These are phyloP conservation scores for Triticum dicoccoides DNA, from an alignment of 176 grass and related monocot genomes.

Conservation along the genomic window DNA sequence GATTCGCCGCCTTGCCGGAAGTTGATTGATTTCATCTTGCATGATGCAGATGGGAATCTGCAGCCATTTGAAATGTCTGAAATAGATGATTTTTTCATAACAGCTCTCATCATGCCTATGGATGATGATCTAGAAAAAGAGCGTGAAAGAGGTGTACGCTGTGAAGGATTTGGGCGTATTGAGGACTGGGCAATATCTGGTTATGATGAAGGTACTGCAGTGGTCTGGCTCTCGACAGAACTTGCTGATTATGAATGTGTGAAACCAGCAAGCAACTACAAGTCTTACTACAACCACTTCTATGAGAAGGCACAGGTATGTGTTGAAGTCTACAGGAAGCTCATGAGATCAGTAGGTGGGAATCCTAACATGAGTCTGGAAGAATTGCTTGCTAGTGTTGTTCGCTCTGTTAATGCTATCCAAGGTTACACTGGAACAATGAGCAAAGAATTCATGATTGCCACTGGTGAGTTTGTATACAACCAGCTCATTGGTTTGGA, in stretches of 20 bases:
- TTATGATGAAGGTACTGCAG: constrained; percentile 91
- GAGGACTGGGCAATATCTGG: constrained; percentile 95
- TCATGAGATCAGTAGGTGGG: constrained; percentile 71
- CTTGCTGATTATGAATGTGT: constrained; percentile 96
- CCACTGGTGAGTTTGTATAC: constrained; percentile 84
- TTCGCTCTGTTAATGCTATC: constrained; percentile 75
- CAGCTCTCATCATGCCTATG: constrained; percentile 85
- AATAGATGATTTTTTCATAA: constrained; percentile 92
- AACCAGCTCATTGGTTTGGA: constrained; percentile 90
- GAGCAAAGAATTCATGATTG: constrained; percentile 88
- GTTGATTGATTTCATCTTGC: constrained; percentile 84
- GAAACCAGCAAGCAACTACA: constrained; percentile 85
- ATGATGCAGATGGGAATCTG: constrained; percentile 80
- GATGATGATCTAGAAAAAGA: constrained; percentile 90
- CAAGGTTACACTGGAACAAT: constrained; percentile 59
- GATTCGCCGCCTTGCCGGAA: constrained; percentile 70
- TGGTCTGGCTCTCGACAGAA: constrained; percentile 95
- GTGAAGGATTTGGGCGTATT: constrained; percentile 97
- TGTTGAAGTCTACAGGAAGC: constrained; percentile 88
- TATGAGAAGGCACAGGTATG: constrained; percentile 93
- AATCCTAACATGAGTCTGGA: constrained; percentile 78
- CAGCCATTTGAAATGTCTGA: constrained; percentile 99
- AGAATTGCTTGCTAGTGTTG: constrained; percentile 89
- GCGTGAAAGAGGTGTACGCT: constrained; percentile 81
- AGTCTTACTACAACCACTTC: constrained; percentile 81